Conservation (phyloP, 208 protist genomes). For the Vickermania ingenoplastis region DNA sequence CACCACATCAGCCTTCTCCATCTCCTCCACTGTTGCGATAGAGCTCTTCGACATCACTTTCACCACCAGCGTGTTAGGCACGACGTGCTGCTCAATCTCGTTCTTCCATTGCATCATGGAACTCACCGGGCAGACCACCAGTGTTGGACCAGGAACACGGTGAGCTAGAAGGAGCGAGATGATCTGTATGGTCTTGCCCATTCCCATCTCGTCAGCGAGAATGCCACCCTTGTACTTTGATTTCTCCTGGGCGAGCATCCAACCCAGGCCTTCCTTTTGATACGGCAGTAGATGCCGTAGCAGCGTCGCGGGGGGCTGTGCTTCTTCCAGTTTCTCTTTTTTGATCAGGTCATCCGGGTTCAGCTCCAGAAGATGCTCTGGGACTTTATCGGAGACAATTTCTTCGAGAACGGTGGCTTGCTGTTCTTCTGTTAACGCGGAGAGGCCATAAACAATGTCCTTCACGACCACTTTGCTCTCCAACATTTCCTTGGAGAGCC, state of each 20-base stretch:
- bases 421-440: constrained; percentile 26
- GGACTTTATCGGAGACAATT: constrained; percentile 34
- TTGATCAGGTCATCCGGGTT: constrained; percentile 76
- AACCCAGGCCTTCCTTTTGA: constrained; percentile 81
- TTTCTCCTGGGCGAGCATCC: constrained; percentile 77
- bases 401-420: constrained; percentile 48
- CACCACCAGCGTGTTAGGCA: constrained; percentile 52
- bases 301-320: constrained; percentile 32
- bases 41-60: constrained; percentile 63
- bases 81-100: constrained; percentile 79
- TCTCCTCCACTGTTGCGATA: constrained; percentile 35
- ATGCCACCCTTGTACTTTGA: constrained; percentile 84
- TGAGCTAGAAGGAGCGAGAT: constrained; percentile 85
- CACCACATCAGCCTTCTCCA: constrained; percentile 88
- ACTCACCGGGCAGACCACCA: constrained; percentile 87
- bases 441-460: constrained; percentile 42
- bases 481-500: constrained; percentile 16
- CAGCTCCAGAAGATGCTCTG: constrained; percentile 64
- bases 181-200: constrained; percentile 96
- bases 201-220: constrained; percentile 98
- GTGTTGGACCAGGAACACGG: constrained; percentile 60
- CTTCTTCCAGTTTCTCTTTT: constrained; percentile 36
- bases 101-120: constrained; percentile 89
- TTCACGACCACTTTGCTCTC: constrained; percentile 13
- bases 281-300: constrained; percentile 68